A percentile compares a stretch with the other conserved stretches of the same genome.
Conservation (phyloP, 345 rosid genomes). For the Brassica cretica region DNA sequence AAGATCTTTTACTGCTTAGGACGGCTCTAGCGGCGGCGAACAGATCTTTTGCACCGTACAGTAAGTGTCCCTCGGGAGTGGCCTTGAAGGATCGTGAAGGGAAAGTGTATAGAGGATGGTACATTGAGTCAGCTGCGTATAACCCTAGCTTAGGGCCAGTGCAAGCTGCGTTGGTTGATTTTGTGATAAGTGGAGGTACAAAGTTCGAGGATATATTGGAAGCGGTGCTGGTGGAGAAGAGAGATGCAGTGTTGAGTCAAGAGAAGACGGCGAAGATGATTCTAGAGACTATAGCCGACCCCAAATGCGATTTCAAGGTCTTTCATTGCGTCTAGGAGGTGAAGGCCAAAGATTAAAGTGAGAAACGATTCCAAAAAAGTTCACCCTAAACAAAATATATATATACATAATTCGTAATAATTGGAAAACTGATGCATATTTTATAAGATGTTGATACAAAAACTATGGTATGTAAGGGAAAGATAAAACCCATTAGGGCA, state of each 20-base stretch:
- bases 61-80: conserved; percentile 78
- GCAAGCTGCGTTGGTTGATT: conserved; percentile 87
- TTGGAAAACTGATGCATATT: no score
- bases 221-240: conserved; percentile 75
- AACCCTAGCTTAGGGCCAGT: conserved; percentile 87
- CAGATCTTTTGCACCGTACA: conserved; percentile 74
- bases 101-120: conserved; percentile 65
- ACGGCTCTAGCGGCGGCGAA: conserved; percentile 73
- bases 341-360: no score
- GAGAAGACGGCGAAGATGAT: neutral
- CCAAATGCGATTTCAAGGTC: neutral
- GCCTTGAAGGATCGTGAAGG: conserved; percentile 67
- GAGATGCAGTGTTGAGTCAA: neutral
- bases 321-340: neutral
- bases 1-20: conserved; percentile 2
- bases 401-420: no score
- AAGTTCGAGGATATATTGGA: conserved; percentile 61
- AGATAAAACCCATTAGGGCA: neutral
- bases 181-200: conserved; percentile 52
- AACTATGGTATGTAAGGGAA: neutral
- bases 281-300: neutral
- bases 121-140: conserved; percentile 78
- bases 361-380: no score
- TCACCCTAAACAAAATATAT: no score
- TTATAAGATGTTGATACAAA: no score